phyloP scores from a whole-genome alignment of 148 eudicot species.

The Cornus kousa region DNA sequence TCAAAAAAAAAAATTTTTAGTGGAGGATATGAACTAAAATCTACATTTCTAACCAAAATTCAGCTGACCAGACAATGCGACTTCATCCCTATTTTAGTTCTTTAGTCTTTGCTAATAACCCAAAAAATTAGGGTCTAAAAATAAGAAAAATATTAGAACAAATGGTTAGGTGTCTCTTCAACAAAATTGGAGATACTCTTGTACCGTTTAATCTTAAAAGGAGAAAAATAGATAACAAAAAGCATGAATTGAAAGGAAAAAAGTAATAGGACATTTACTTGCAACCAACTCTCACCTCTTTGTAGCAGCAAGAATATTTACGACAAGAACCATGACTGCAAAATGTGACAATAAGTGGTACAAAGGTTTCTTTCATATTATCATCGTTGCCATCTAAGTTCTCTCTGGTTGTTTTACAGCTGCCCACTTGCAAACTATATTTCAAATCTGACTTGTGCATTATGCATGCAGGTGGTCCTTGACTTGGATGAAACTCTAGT shows the following conservation, averaged over 20 bases:
- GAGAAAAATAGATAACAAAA: neutral
- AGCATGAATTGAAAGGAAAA: neutral
- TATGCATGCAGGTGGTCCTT: conserved; percentile 81
- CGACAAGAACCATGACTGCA: neutral
- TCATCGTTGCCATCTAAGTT: no score
- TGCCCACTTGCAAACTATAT: neutral
- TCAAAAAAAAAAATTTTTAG: no score
- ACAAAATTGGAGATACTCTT: neutral
- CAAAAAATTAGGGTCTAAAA: neutral
- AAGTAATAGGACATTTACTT: neutral
- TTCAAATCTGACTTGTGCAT: neutral
- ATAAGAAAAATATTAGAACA: neutral
- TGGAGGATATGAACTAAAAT: neutral
- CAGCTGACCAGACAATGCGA: neutral
- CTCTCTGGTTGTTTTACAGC: neutral
- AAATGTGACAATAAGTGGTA: neutral
- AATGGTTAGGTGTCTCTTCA: neutral
- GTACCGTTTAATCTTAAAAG: neutral
- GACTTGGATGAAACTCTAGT: conserved; percentile 98
- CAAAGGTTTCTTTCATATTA: no score
- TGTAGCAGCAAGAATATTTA: neutral
- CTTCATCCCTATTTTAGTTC: neutral
- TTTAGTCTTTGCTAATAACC: neutral
- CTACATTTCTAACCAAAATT: neutral
- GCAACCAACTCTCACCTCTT: neutral